phyloP scores from a whole-genome alignment of 129 eudicot genomes.

The Scalesia atractyloides region DNA sequence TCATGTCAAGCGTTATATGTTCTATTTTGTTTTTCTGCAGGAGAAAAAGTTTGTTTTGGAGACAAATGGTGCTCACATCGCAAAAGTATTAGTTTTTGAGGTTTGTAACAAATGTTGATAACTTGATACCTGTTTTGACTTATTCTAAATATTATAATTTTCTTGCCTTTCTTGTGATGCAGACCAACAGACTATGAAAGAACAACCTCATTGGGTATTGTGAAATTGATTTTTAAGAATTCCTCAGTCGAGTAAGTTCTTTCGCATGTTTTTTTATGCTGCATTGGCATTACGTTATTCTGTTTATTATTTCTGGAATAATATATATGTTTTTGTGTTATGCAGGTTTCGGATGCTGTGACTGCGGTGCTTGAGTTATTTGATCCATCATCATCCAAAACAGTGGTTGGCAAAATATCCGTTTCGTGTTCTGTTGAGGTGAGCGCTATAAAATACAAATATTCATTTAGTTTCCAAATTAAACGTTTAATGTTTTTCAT shows the following conservation, averaged over 20 bases:
- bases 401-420: conserved; percentile 62
- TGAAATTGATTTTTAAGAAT: conserved; percentile 75
- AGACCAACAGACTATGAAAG: conserved; percentile 82
- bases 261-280: not conserved
- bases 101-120: conserved; percentile 39
- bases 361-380: conserved; percentile 52
- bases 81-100: conserved; percentile 83
- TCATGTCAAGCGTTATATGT: not conserved
- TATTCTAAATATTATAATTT: conserved; percentile 7
- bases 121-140: not conserved
- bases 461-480: conserved; percentile 7
- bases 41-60: conserved; percentile 89
- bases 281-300: conserved; percentile 1
- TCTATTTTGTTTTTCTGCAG: conserved; percentile 46
- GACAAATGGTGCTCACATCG: conserved; percentile 77
- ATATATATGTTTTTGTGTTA: not conserved
- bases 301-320: not conserved
- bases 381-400: conserved; percentile 64
- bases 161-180: conserved; percentile 34
- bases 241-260: conserved; percentile 65
- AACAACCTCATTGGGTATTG: conserved; percentile 84
- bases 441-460: conserved; percentile 15
- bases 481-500: not conserved
- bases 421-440: conserved; percentile 84
- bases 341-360: conserved; percentile 66